Base-by-base conservation (phyloP, 768 basidiomycete genomes). In the Mycena latifolia region DNA sequence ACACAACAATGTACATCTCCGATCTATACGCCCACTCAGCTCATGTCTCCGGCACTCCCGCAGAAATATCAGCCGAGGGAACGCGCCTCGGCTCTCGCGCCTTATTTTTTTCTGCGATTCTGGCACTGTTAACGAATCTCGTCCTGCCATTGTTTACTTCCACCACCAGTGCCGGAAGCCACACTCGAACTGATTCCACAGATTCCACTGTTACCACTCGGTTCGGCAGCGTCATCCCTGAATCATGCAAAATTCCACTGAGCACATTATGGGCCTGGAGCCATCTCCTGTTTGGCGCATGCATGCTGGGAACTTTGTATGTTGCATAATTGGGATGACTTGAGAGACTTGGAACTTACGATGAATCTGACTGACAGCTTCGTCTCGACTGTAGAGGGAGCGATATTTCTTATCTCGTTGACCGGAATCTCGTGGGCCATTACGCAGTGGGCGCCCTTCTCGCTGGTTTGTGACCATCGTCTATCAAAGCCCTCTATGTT, bases 381-480 rank as follows among this genome's bases (percentile, higher is more conserved):
- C 69, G 91, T 89, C 1, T 83, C 86, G 3, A 88, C 84, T 17
- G 91, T 95, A 0, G 73, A 73, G 18, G 89, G 91, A 0, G 91
- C 94, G 14, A 95, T 91, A 1, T 65, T 89, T 15, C 82, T 98
- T 60, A 87, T 98, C 53, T 86, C 91, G 11, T 68, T 93, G 12
- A 90, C 90, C 3, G 97, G 97, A 0, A 90, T 97, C 71, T 90
- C 93, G 20, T 97, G 93, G 94, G 94, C 95, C 3, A 85, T 98
- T 54, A 86, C 91, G 0, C 91, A 92, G 77, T 98, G 96, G 97
- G 95, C 91, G 2, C 96, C 96, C 2, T 97, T 94, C 78, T 88
- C 94, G 0, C 78, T 99, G 72, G 94, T 96, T 67, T 48, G 88
- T 79, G 10, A 8, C 17, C 7, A 6, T 52, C 18, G 3, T 33